Evolutionary conservation across 116 monocot genomes (phyloP).

Genomic region (Phalaenopsis hybrid): DNA sequence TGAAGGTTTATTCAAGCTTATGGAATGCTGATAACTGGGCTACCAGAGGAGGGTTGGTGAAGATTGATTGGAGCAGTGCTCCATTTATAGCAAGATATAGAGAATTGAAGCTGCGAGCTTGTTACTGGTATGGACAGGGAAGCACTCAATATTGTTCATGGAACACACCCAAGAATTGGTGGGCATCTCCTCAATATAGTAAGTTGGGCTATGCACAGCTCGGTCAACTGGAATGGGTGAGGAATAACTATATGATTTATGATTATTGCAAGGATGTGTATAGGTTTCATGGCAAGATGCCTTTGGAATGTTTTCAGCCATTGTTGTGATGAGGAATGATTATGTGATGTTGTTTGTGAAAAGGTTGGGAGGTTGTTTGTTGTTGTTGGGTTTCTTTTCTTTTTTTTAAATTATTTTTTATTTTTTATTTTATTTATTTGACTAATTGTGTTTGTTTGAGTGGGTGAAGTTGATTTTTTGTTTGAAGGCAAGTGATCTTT

Average conservation of each 20-base stretch:
- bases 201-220: constrained; percentile 21
- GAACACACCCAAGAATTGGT: constrained; percentile 25
- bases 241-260: constrained; percentile 52
- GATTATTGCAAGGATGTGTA: constrained; percentile 50
- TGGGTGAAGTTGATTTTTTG: neutral
- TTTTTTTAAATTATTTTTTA: no score
- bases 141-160: constrained; percentile 19
- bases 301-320: constrained; percentile 40
- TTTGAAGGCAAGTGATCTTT: neutral
- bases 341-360: constrained; percentile 3
- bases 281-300: constrained; percentile 26
- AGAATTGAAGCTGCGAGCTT: constrained; percentile 18
- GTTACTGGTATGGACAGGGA: constrained; percentile 15
- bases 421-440: neutral
- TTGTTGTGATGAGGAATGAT: neutral
- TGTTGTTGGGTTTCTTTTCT: neutral
- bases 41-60: constrained; percentile 41
- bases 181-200: constrained; percentile 20
- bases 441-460: neutral
- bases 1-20: constrained; percentile 55
- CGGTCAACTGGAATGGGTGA: constrained; percentile 40
- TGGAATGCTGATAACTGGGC: constrained; percentile 76
- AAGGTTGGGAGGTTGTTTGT: neutral
- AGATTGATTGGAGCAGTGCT: constrained; percentile 51
- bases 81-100: constrained; percentile 48